Evolutionary conservation across 2,329 filamentous ascomycete species (phyloP), one percentile per base, ranked within the genome.

Genomic region (Aspergillus niger): DNA sequence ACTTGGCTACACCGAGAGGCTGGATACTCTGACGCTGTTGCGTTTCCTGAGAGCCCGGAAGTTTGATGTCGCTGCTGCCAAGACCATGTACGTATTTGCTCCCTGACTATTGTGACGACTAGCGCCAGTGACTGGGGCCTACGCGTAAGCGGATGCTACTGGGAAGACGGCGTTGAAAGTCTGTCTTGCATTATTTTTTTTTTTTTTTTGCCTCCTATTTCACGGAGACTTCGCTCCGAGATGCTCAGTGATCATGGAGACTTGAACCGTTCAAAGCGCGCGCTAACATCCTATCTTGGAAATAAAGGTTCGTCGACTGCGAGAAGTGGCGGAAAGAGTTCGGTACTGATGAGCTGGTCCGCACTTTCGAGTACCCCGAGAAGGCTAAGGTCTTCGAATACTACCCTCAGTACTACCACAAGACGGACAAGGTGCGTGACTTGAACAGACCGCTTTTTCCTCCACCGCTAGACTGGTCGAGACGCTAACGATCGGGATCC

Each of bases 351-450:
- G 85, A 93, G 65, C 85, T 91, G 39, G 86, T 94, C 57, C 87
- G 86, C 65, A 89, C 81, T 69, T 97, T 96, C 83, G 88, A 95
- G 62, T 97, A 97, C 82, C 84, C 84, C 65, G 93, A 97, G 85
- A 95, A 94, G 79, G 76, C 85, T 58, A 77, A 94, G 74, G 86
- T 99, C 61, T 91, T 91, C 79, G 83, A 94, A 79, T 97, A 91
- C 84, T 99, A 99, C 81, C 92, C 92, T 51, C 95, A 99, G 81
- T 99, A 95, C 83, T 99, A 99, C 83, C 95, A 99, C 86, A 97
- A 97, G 67, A 82, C 78, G 1, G 80, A 82, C 66, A 82, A 80
- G 77, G 84, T 85, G 74, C 20, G 73, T 64, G 49, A 20, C 41
- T 20, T 39, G n/a, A 15, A 30, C 24, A 47, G 30, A 41, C 53